These are phyloP conservation scores for Tuctoria greenei DNA, from an alignment of 176 grass and related monocot genomes.

Conservation along the genomic window DNA sequence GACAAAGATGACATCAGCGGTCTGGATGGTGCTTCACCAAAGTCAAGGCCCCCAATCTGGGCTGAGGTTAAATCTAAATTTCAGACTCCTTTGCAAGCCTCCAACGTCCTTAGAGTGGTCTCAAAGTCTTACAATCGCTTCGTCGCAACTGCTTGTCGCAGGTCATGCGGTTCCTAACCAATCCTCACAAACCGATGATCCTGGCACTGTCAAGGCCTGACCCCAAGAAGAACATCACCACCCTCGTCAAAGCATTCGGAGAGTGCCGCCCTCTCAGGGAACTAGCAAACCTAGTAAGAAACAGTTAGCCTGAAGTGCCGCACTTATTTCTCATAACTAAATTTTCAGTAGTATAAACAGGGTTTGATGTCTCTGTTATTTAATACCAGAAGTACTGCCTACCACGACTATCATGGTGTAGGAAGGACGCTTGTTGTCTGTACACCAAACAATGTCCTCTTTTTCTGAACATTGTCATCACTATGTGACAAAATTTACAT, in stretches of 20 bases:
- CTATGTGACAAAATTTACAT: not conserved
- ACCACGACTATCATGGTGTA: not conserved
- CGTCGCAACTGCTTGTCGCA: constrained; percentile 31
- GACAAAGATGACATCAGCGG: constrained; percentile 73
- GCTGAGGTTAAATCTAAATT: constrained; percentile 60
- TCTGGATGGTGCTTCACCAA: constrained; percentile 66
- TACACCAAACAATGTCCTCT: not conserved
- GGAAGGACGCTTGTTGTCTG: not conserved
- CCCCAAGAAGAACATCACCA: constrained; percentile 96
- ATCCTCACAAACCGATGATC: constrained; percentile 98
- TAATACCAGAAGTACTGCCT: constrained; percentile 12
- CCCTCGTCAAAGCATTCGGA: constrained; percentile 90
- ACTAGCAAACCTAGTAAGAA: constrained; percentile 95
- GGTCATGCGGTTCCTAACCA: constrained; percentile 86
- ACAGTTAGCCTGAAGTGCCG: not conserved
- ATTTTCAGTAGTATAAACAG: not conserved
- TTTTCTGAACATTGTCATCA: constrained; percentile 10
- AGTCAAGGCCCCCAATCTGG: constrained; percentile 77
- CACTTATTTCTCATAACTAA: not conserved
- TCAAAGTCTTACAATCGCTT: constrained; percentile 3
- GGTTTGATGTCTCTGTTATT: constrained; percentile 9
- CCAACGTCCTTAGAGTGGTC: not conserved
- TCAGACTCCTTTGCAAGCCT: not conserved
- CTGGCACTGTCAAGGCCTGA: constrained; percentile 88
- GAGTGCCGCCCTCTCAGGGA: constrained; percentile 85